These are phyloP conservation scores for Arabidopsis lyrata DNA, from an alignment of 441 rosid genomes.

Conservation along the genomic window DNA sequence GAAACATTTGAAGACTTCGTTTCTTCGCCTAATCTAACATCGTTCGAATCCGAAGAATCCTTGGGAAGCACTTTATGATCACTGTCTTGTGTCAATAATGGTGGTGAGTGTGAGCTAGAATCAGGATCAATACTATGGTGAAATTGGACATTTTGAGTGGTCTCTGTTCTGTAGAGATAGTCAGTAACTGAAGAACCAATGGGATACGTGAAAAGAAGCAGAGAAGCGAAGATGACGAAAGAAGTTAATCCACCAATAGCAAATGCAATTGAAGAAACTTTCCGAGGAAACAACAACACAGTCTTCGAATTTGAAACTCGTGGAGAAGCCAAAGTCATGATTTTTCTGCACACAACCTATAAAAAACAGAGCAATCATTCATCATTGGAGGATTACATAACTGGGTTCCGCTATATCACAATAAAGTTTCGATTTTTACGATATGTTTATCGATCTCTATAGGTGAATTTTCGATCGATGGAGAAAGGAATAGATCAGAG, in stretches of 20 bases:
- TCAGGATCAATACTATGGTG: constrained; percentile 4
- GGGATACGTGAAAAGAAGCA: constrained; percentile 56
- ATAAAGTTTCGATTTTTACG: neutral
- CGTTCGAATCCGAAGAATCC: neutral
- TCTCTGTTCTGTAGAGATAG: constrained; percentile 63
- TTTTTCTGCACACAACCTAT: constrained; percentile 16
- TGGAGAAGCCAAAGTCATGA: constrained; percentile 69
- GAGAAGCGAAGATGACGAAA: constrained; percentile 51
- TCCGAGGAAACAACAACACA: constrained; percentile 54
- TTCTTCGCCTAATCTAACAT: constrained; percentile 42
- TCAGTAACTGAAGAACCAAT: constrained; percentile 59
- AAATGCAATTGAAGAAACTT: constrained; percentile 66
- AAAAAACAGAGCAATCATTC: constrained; percentile 3
- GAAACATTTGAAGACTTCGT: constrained; percentile 38
- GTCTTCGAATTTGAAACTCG: constrained; percentile 47
- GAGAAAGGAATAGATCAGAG: neutral
- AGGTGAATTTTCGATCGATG: neutral
- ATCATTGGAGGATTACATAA: neutral
- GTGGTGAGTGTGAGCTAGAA: constrained; percentile 18
- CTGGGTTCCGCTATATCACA: neutral
- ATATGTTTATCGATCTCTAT: neutral
- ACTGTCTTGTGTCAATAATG: constrained; percentile 10
- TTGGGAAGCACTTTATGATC: constrained; percentile 17
- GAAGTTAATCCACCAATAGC: constrained; percentile 60
- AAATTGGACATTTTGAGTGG: constrained; percentile 23